Evolutionary conservation across 2,329 filamentous ascomycete species (phyloP).

Genomic region (Ceratocystis harringtonii): DNA sequence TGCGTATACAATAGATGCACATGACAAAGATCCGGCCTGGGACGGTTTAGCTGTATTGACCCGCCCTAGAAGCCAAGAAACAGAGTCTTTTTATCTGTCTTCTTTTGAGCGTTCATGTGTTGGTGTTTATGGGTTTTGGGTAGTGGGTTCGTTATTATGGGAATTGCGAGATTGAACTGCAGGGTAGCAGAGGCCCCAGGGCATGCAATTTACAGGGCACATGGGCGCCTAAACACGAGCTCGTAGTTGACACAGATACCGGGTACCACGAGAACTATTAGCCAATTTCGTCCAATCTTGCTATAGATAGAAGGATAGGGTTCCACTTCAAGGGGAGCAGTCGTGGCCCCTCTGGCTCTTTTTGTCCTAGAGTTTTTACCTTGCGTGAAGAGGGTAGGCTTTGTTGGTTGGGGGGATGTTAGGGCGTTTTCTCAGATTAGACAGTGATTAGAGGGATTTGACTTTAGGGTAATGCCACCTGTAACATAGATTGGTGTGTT

Average conservation of each 20-base stretch:
- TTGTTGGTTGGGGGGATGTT: background rate
- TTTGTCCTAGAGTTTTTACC: background rate
- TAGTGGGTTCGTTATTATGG: background rate
- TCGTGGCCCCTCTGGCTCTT: background rate
- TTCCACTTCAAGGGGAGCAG: background rate
- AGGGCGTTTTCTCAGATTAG: no score
- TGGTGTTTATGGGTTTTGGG: background rate
- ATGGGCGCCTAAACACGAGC: background rate
- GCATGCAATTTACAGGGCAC: background rate
- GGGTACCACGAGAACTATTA: background rate
- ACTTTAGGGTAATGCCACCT: slow-evolving; percentile 4
- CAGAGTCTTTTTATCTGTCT: background rate
- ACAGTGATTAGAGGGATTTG: background rate
- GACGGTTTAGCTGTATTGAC: no score
- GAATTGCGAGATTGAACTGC: background rate
- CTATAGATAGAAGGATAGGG: background rate
- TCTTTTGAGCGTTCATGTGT: background rate
- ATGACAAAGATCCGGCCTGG: no score
- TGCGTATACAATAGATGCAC: no score
- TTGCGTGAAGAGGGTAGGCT: no score
- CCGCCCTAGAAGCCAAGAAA: no score
- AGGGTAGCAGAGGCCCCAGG: background rate
- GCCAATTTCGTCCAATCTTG: background rate
- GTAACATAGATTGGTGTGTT: background rate
- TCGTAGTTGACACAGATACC: background rate